phyloP scores from a whole-genome alignment of 768 basidiomycete species.

The Boletales sp. region DNA sequence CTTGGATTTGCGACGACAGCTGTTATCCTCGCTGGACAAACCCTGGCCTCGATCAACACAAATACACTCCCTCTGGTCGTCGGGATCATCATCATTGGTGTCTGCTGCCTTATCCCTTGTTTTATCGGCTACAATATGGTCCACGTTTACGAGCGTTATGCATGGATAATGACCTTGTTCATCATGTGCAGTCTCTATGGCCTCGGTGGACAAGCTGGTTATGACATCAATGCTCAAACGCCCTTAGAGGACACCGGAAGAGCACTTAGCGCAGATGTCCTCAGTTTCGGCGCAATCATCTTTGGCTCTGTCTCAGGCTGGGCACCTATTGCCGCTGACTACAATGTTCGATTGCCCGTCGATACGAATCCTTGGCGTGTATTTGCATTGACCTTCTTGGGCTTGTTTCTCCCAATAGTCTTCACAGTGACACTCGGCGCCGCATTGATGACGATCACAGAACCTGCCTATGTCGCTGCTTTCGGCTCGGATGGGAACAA shows the following conservation, averaged over 20 bases:
- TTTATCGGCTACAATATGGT: slow-evolving; percentile 46
- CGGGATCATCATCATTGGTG: slow-evolving; percentile 45
- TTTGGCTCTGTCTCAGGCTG: slow-evolving; percentile 48
- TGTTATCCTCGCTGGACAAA: slow-evolving; percentile 53
- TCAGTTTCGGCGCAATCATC: slow-evolving; percentile 50
- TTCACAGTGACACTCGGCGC: slow-evolving; percentile 38
- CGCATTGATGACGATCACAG: slow-evolving; percentile 40
- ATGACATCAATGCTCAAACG: slow-evolving; percentile 42
- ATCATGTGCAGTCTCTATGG: slow-evolving; percentile 52
- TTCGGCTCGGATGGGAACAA: slow-evolving; percentile 37
- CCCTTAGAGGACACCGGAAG: slow-evolving; percentile 42
- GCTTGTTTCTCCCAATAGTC: slow-evolving; percentile 45
- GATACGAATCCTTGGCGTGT: slow-evolving; percentile 40
- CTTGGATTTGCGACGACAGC: slow-evolving; percentile 48
- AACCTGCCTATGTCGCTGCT: slow-evolving; percentile 38
- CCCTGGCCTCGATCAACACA: slow-evolving; percentile 43
- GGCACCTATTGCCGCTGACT: slow-evolving; percentile 54
- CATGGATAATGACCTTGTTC: slow-evolving; percentile 47
- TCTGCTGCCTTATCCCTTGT: slow-evolving; percentile 44
- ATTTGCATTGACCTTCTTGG: slow-evolving; percentile 49
- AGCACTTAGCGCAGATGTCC: slow-evolving; percentile 43
- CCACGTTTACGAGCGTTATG: slow-evolving; percentile 51
- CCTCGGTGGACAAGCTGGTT: slow-evolving; percentile 45
- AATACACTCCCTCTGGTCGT: slow-evolving; percentile 43
- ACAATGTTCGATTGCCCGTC: slow-evolving; percentile 47